Evolutionary conservation across 441 rosid species (phyloP), one percentile per base, ranked within the genome.

Genomic region (Manihot esculenta): DNA sequence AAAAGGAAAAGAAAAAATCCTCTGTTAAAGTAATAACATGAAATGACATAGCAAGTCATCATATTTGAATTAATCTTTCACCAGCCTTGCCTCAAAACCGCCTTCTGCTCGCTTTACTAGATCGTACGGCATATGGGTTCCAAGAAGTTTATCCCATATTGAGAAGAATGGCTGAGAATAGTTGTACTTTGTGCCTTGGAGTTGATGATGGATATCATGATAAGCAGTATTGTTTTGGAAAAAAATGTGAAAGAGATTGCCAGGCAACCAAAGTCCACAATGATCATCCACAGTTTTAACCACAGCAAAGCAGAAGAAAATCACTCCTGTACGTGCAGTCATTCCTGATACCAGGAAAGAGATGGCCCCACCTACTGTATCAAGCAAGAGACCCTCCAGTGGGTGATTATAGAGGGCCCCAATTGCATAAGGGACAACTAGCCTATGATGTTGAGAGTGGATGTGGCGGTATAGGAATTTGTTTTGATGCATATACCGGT

Each of bases 131-230:
- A 82, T 84, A 71, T 89, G 76, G 62, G 93, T 91, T 64, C 94
- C 90, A 18, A 87, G 84, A 47, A 87, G 67, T 80, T 76, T 89
- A 77, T 87, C 93, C 93, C 94, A 87, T 33, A 84, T 78, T 64
- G 88, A 75, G 81, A 91, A 89, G 81, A 91, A 89, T 10, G 97
- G 93, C 74, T 91, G 94, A 45, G 97, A 85, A 70, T 86, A 87
- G 74, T 91, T 91, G 75, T 76, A 85, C 81, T 86, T 87, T 12
- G 83, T 82, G 66, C 91, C 97, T 44, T 79, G 88, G 51, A 86
- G 88, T 69, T 89, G 97, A 79, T 89, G 97, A 64, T 89, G 94
- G 72, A 91, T 74, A 79, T 89, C 94, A n/a, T 91, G 94, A 67
- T 86, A 89, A 11, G 96, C 93, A 33, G 86, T 84, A 82, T 89